Percentiles rank a stretch among this genome's conserved stretches.
phyloP scores from a whole-genome alignment of 2,329 filamentous ascomycete genomes.

The Arthrobotrys conoides region DNA sequence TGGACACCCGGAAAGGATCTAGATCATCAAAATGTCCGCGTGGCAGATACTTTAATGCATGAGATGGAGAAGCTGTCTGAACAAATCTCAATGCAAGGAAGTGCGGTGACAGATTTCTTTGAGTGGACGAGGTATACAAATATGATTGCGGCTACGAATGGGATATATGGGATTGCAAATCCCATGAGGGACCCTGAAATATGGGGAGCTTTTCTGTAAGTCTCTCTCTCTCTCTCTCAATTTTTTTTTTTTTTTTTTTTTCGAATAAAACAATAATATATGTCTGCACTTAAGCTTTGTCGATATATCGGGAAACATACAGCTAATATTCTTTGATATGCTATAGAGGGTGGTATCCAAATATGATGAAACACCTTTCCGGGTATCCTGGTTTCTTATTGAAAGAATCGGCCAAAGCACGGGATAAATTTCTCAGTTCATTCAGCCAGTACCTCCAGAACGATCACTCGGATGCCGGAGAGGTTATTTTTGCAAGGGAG shows the following conservation, averaged over 20 bases:
- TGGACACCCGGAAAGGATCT: slow-evolving; percentile 53
- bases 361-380: slow-evolving; percentile 17
- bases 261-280: too few relatives aligned
- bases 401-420: slow-evolving; percentile 20
- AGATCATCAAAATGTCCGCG: slow-evolving; percentile 23
- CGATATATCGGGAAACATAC: background rate
- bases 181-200: slow-evolving; percentile 59
- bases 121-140: slow-evolving; percentile 55
- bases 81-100: background rate
- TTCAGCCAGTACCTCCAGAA: slow-evolving; percentile 26
- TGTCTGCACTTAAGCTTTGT: too few relatives aligned
- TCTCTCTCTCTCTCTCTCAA: too few relatives aligned
- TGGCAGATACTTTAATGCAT: slow-evolving; percentile 12
- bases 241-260: too few relatives aligned
- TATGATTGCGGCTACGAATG: slow-evolving; percentile 52
- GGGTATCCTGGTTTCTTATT: slow-evolving; percentile 15
- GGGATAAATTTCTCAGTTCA: slow-evolving; percentile 21
- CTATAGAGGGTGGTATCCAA: slow-evolving; percentile 20
- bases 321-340: background rate
- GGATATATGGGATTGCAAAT: slow-evolving; percentile 55
- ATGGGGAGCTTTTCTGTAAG: slow-evolving; percentile 59
- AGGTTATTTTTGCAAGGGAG: slow-evolving; percentile 33
- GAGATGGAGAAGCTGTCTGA: slow-evolving; percentile 14
- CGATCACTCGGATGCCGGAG: slow-evolving; percentile 37
- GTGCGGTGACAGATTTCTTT: slow-evolving; percentile 43